Evolutionary conservation across 1,139 yeast species (phyloP).

Genomic region (Sugiyamaella xylanicola): DNA sequence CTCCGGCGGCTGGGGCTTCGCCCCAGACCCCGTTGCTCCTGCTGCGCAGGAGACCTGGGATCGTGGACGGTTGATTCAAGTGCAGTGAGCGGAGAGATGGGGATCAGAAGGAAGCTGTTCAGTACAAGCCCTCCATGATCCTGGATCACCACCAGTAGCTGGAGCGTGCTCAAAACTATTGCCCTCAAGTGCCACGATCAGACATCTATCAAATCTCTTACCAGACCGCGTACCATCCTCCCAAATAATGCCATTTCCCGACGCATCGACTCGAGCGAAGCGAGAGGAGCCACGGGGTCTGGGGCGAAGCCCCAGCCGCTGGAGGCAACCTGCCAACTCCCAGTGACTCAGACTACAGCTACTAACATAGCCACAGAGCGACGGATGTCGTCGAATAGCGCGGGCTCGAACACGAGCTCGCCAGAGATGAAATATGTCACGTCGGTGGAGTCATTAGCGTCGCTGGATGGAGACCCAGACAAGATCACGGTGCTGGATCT

Average conservation of each 20-base stretch:
- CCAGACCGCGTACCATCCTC: no score
- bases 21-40: not conserved
- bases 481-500: constrained; percentile 39
- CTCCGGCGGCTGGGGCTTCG: not conserved
- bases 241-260: not conserved
- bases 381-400: constrained; percentile 11
- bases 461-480: constrained; percentile 33
- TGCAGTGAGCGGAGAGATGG: no score
- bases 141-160: no score
- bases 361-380: not conserved
- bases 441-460: constrained; percentile 31
- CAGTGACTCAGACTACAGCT: not conserved
- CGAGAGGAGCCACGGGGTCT: not conserved
- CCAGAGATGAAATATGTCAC: constrained; percentile 24
- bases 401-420: constrained; percentile 20
- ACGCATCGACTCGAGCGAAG: not conserved
- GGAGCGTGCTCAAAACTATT: no score
- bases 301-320: not conserved
- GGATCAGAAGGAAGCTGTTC: no score
- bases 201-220: no score
- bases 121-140: no score
- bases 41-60: not conserved
- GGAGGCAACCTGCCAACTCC: not conserved
- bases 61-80: no score
- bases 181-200: no score